Conservation (phyloP, 2,329 filamentous ascomycete genomes). For the Blastomyces percursus region DNA sequence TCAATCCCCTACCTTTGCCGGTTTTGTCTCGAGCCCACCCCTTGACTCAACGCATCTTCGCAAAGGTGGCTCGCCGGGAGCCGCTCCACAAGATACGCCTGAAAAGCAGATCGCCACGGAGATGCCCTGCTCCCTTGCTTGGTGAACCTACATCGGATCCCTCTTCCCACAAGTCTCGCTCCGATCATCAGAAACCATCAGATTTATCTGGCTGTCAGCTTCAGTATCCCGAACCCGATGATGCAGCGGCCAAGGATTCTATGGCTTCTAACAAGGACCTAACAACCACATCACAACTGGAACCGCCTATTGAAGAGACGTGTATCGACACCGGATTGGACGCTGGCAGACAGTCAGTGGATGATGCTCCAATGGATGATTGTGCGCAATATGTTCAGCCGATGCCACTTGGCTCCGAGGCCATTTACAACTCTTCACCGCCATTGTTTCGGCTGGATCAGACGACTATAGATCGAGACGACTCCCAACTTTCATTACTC, state of each 20-base stretch:
- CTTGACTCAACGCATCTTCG: neutral
- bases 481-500: slow-evolving; percentile 4
- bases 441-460: neutral
- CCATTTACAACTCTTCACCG: neutral
- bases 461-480: neutral
- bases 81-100: neutral
- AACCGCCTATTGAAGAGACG: neutral
- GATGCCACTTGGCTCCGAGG: neutral
- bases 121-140: neutral
- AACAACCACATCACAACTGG: neutral
- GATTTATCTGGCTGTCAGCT: neutral
- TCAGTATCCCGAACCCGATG: neutral
- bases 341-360: neutral
- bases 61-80: neutral
- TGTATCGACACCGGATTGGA: neutral
- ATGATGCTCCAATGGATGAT: neutral
- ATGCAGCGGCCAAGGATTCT: neutral
- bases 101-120: neutral
- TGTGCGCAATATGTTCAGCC: neutral
- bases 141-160: neutral
- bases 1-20: slow-evolving; percentile 10
- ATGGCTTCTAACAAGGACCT: neutral
- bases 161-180: neutral
- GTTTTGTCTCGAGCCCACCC: slow-evolving; percentile 14
- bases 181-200: neutral